These are phyloP conservation scores for Fremontodendron californicum DNA, from an alignment of 345 rosid species.

Conservation along the genomic window DNA sequence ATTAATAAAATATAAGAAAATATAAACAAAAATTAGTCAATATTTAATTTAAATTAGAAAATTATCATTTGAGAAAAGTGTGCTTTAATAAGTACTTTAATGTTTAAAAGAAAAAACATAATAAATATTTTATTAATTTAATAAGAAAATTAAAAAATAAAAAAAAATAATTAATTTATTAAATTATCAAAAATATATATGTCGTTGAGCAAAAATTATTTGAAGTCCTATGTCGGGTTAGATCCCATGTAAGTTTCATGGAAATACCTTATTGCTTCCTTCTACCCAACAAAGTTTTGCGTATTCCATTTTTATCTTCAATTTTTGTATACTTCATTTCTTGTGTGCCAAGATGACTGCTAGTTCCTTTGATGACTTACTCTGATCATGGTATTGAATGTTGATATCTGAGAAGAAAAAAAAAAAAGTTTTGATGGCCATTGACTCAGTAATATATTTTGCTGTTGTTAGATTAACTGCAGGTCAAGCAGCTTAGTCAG, in stretches of 20 bases:
- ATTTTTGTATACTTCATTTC: not conserved
- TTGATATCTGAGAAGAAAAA: not conserved
- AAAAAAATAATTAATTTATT: too few relatives aligned
- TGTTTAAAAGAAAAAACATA: too few relatives aligned
- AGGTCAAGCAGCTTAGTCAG: not conserved
- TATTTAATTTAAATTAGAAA: too few relatives aligned
- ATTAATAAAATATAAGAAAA: too few relatives aligned
- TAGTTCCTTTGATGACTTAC: not conserved
- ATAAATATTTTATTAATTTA: too few relatives aligned
- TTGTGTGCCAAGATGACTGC: not conserved
- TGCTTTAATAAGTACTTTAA: too few relatives aligned
- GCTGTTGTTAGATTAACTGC: not conserved
- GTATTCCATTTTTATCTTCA: not conserved
- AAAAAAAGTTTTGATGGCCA: not conserved
- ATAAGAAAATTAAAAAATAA: too few relatives aligned
- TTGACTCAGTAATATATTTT: not conserved
- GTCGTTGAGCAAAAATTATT: too few relatives aligned
- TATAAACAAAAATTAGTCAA: too few relatives aligned
- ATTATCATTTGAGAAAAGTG: too few relatives aligned
- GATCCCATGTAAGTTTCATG: constrained; percentile 5
- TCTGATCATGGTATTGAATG: not conserved
- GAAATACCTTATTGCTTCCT: constrained; percentile 6
- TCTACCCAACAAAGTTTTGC: constrained; percentile 5
- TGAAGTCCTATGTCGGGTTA: too few relatives aligned
- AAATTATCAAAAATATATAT: too few relatives aligned